Evolutionary conservation across 208 protist species (phyloP).

Genomic region (Lotmaria passim): DNA sequence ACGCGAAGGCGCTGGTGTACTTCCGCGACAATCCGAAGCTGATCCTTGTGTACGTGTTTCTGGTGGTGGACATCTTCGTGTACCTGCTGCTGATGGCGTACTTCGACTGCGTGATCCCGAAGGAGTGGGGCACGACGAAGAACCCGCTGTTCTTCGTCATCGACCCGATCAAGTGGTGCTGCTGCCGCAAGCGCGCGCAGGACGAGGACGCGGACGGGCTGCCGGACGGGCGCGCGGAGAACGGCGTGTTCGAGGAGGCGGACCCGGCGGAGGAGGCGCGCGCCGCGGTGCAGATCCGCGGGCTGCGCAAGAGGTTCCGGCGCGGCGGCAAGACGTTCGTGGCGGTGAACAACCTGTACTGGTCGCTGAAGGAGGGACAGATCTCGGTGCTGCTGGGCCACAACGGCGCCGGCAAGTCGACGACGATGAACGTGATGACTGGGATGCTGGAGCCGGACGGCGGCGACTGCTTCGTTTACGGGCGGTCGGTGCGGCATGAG

Average conservation of each 20-base stretch:
- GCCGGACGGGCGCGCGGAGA: too few relatives aligned
- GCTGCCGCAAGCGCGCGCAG: conserved; percentile 41
- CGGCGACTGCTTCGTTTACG: conserved; percentile 78
- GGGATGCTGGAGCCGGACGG: conserved; percentile 67
- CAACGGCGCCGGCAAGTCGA: conserved; percentile 89
- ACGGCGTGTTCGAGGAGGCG: conserved; percentile 19
- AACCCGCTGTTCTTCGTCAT: conserved; percentile 73
- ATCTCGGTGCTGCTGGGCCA: conserved; percentile 79
- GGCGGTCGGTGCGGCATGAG: conserved; percentile 61
- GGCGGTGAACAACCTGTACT: conserved; percentile 76
- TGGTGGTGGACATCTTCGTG: conserved; percentile 49
- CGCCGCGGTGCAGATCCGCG: too few relatives aligned
- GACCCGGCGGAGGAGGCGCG: conserved; percentile 12
- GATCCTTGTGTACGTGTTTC: conserved; percentile 32
- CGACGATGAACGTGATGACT: conserved; percentile 81
- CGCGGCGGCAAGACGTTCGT: conserved; percentile 50
- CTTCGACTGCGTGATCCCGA: conserved; percentile 72
- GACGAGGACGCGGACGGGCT: too few relatives aligned
- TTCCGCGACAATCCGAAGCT: conserved; percentile 34
- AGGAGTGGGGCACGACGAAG: conserved; percentile 60
- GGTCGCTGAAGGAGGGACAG: conserved; percentile 52
- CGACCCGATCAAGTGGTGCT: conserved; percentile 42
- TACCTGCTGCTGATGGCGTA: conserved; percentile 77
- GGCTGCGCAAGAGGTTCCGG: conserved; percentile 39
- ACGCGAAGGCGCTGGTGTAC: conserved; percentile 28